Conservation (phyloP, 495 filamentous ascomycete species). For the Trichoderma orchidacearum region DNA sequence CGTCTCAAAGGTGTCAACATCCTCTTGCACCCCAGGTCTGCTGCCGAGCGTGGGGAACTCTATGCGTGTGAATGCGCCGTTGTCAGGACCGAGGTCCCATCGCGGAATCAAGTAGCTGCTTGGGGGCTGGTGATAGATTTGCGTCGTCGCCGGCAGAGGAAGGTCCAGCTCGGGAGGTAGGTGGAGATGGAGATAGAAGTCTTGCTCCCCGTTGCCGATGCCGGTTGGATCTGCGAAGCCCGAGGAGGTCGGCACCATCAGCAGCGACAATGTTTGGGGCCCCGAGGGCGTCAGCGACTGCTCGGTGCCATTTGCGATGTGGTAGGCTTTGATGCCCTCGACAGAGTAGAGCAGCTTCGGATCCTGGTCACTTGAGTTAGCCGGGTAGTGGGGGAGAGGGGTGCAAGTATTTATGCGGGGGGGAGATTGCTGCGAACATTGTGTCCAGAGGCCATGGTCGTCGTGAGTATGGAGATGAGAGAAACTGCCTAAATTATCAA, state of each 20-base stretch:
- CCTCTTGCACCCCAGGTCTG: conserved; percentile 65
- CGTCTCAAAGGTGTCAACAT: conserved; percentile 92
- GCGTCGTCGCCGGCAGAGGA: conserved; percentile 78
- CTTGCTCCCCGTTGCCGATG: conserved; percentile 56
- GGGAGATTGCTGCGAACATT: not conserved
- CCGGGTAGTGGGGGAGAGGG: not conserved
- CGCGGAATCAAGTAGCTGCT: conserved; percentile 81
- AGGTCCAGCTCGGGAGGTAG: conserved; percentile 90
- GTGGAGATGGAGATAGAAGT: conserved; percentile 90
- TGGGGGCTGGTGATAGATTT: conserved; percentile 88
- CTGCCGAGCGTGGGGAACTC: conserved; percentile 67
- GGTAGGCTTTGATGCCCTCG: conserved; percentile 70
- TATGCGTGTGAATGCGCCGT: conserved; percentile 79
- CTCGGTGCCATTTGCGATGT: conserved; percentile 79
- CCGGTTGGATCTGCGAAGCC: conserved; percentile 49
- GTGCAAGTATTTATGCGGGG: not conserved
- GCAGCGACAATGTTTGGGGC: conserved; percentile 73
- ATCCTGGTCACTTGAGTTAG: conserved; percentile 27
- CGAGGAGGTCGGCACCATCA: conserved; percentile 85
- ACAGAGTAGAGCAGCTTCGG: conserved; percentile 75
- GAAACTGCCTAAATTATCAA: no score
- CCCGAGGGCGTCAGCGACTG: conserved; percentile 69
- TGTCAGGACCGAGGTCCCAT: conserved; percentile 79
- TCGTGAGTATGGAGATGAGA: not conserved
- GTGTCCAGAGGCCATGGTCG: not conserved